Evolutionary conservation across 257 asterid genomes (phyloP).

Genomic region (Petunia secreta): DNA sequence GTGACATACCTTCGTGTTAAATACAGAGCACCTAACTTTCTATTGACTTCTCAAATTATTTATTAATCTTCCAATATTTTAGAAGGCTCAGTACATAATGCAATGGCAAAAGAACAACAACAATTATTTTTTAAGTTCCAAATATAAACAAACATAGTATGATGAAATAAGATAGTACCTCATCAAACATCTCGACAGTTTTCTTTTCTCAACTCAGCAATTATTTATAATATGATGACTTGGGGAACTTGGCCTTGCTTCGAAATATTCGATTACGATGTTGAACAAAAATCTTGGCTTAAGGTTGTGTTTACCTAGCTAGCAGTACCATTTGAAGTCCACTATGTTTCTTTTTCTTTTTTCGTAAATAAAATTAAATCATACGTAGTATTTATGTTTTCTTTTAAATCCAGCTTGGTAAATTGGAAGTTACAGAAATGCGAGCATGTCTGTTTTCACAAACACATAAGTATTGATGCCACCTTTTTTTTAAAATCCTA

Average conservation of each 20-base stretch:
- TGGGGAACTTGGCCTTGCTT: too few relatives aligned
- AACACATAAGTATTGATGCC: too few relatives aligned
- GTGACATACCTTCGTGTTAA: background rate
- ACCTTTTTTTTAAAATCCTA: too few relatives aligned
- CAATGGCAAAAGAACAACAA: background rate
- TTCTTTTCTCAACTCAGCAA: background rate
- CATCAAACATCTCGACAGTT: background rate
- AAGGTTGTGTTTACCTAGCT: too few relatives aligned
- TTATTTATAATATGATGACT: background rate
- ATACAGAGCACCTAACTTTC: conserved; percentile 6
- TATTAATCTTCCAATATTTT: background rate
- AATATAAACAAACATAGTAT: background rate
- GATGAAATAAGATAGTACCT: background rate
- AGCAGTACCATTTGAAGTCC: too few relatives aligned
- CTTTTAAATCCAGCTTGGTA: too few relatives aligned
- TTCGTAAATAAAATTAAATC: too few relatives aligned
- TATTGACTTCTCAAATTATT: background rate
- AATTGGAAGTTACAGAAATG: too few relatives aligned
- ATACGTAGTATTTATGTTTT: background rate
- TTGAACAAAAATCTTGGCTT: too few relatives aligned
- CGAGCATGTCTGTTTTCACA: too few relatives aligned
- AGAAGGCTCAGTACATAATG: background rate
- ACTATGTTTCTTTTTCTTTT: too few relatives aligned
- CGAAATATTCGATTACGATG: too few relatives aligned
- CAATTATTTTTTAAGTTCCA: background rate